phyloP scores from a whole-genome alignment of 2,329 filamentous ascomycete species.

The Emergomyces africanus region DNA sequence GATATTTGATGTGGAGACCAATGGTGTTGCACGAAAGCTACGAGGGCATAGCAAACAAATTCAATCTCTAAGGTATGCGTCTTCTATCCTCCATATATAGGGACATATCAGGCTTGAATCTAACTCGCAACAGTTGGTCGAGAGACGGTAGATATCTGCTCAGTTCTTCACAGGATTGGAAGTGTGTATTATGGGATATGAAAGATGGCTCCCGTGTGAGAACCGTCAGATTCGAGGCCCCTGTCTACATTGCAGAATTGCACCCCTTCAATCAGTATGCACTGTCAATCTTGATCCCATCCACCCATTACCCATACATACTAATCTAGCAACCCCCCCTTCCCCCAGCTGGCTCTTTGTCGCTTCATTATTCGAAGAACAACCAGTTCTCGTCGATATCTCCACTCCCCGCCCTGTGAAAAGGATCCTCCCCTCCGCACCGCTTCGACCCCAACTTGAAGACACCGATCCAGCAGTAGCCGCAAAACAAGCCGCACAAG shows the following conservation, averaged over 20 bases:
- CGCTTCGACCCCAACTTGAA: slow-evolving; percentile 60
- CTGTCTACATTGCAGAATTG: slow-evolving; percentile 90
- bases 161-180: slow-evolving; percentile 91
- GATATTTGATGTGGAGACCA: slow-evolving; percentile 95
- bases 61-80: slow-evolving; percentile 57
- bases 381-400: slow-evolving; percentile 77
- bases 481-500: slow-evolving; percentile 80
- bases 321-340: slow-evolving; percentile 1
- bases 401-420: slow-evolving; percentile 57
- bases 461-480: slow-evolving; percentile 44
- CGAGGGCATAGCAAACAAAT: slow-evolving; percentile 89
- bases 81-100: neutral
- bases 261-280: slow-evolving; percentile 78
- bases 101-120: neutral
- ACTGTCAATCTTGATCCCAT: neutral
- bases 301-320: neutral
- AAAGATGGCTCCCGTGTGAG: slow-evolving; percentile 58
- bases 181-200: slow-evolving; percentile 90
- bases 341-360: slow-evolving; percentile 72
- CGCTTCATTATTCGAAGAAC: slow-evolving; percentile 84
- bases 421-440: slow-evolving; percentile 66
- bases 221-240: slow-evolving; percentile 81
- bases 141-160: slow-evolving; percentile 80
- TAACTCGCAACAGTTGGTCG: slow-evolving; percentile 55
- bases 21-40: slow-evolving; percentile 88